Percentiles rank a stretch among this genome's conserved stretches.
phyloP scores from a whole-genome alignment of 257 asterid genomes.

The Avicennia marina region DNA sequence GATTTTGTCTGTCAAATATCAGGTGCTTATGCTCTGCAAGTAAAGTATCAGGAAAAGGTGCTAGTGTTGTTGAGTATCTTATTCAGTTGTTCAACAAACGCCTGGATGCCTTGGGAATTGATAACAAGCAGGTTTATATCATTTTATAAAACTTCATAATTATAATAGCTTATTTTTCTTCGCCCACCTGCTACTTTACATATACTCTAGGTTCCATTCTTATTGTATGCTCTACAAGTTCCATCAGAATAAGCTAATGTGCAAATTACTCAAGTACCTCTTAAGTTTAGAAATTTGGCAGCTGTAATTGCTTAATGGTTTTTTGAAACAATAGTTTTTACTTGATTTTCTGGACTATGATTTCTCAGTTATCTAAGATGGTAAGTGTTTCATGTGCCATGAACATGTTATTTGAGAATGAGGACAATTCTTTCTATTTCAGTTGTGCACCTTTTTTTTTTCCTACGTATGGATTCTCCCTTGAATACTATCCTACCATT shows the following conservation, averaged over 20 bases:
- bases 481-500: slow-evolving; percentile 7
- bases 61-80: slow-evolving; percentile 71
- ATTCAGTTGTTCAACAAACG: slow-evolving; percentile 77
- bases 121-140: slow-evolving; percentile 75
- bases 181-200: slow-evolving; percentile 17
- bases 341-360: slow-evolving; percentile 6
- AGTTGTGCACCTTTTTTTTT: neutral
- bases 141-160: no score
- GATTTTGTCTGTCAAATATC: slow-evolving; percentile 31
- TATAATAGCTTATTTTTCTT: slow-evolving; percentile 2
- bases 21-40: slow-evolving; percentile 96
- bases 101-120: slow-evolving; percentile 70
- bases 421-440: neutral
- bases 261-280: neutral
- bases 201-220: slow-evolving; percentile 5
- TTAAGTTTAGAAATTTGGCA: slow-evolving; percentile 10
- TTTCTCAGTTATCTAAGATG: slow-evolving; percentile 8
- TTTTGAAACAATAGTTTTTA: slow-evolving; percentile 13
- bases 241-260: neutral
- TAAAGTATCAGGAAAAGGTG: slow-evolving; percentile 83
- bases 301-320: slow-evolving; percentile 18
- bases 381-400: slow-evolving; percentile 8
- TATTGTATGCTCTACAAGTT: neutral
- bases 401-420: slow-evolving; percentile 6
- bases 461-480: neutral